These are phyloP conservation scores for Syzygium aqueum DNA, from an alignment of 345 rosid species.

Conservation along the genomic window DNA sequence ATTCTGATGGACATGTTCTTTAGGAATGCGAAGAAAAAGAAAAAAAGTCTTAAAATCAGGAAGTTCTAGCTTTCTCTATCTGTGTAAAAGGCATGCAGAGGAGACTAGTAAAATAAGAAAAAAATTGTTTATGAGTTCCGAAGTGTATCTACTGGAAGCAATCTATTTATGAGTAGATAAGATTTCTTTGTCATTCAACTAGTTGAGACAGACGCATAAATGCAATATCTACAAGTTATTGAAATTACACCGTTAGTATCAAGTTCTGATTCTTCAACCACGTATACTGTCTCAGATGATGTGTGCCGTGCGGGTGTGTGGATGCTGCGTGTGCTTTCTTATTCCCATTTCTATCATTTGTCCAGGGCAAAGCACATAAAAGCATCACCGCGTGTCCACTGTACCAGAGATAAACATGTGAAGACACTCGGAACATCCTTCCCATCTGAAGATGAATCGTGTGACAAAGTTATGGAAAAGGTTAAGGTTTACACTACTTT, in stretches of 20 bases:
- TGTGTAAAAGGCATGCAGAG: background rate
- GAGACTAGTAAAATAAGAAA: background rate
- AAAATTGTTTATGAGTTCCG: background rate
- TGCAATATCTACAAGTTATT: background rate
- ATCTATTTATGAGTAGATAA: background rate
- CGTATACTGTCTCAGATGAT: background rate
- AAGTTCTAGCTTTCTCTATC: background rate
- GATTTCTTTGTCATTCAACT: background rate
- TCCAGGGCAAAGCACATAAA: constrained; percentile 86
- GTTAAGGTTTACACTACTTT: constrained; percentile 17
- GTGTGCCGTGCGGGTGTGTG: background rate
- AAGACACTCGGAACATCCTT: constrained; percentile 21
- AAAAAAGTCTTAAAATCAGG: background rate
- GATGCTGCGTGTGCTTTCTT: background rate
- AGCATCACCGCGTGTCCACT: constrained; percentile 35
- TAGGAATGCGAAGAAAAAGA: background rate
- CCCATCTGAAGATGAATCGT: constrained; percentile 28
- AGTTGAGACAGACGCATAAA: background rate
- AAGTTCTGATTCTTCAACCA: background rate
- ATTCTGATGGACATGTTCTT: background rate
- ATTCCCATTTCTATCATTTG: background rate
- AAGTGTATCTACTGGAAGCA: background rate
- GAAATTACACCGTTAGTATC: background rate
- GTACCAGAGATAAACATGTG: constrained; percentile 26
- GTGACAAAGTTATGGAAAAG: constrained; percentile 40